phyloP scores from a whole-genome alignment of 2,329 filamentous ascomycete species.

The Thielaviopsis euricoi region DNA sequence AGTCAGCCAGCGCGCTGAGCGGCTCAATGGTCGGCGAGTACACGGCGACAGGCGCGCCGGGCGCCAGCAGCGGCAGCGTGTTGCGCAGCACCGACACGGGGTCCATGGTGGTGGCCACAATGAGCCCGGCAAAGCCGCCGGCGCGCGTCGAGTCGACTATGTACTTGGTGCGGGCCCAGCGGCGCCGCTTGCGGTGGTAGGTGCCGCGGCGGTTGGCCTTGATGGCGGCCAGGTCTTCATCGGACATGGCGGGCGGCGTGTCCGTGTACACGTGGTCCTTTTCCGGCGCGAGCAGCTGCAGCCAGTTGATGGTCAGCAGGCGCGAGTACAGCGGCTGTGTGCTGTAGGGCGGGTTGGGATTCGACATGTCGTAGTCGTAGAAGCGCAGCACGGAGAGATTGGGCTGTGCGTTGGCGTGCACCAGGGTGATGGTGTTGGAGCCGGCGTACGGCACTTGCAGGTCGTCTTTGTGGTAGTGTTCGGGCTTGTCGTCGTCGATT shows the following conservation, averaged over 20 bases:
- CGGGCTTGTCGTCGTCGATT: not conserved
- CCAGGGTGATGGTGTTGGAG: constrained; percentile 62
- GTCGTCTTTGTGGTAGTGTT: constrained; percentile 23
- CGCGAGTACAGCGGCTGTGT: constrained; percentile 69
- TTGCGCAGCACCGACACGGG: constrained; percentile 58
- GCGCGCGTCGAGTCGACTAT: constrained; percentile 59
- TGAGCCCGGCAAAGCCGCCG: constrained; percentile 68
- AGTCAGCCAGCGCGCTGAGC: constrained; percentile 59
- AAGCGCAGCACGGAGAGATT: constrained; percentile 80
- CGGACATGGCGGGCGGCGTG: constrained; percentile 41
- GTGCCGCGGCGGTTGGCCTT: constrained; percentile 71
- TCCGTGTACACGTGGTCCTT: constrained; percentile 57
- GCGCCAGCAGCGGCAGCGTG: constrained; percentile 62
- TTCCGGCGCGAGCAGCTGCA: constrained; percentile 68
- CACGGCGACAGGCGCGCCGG: constrained; percentile 70
- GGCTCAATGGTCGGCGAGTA: constrained; percentile 73
- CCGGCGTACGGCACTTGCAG: constrained; percentile 48
- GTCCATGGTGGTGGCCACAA: constrained; percentile 72
- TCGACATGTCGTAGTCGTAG: constrained; percentile 65
- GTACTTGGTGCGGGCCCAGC: constrained; percentile 57
- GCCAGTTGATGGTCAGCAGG: constrained; percentile 75
- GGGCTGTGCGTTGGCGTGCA: constrained; percentile 71
- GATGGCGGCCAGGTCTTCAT: constrained; percentile 47
- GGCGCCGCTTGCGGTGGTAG: constrained; percentile 75
- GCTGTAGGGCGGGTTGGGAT: constrained; percentile 37